These are phyloP conservation scores for Xylaria telfairii DNA, from an alignment of 495 filamentous ascomycete species.

Conservation along the genomic window DNA sequence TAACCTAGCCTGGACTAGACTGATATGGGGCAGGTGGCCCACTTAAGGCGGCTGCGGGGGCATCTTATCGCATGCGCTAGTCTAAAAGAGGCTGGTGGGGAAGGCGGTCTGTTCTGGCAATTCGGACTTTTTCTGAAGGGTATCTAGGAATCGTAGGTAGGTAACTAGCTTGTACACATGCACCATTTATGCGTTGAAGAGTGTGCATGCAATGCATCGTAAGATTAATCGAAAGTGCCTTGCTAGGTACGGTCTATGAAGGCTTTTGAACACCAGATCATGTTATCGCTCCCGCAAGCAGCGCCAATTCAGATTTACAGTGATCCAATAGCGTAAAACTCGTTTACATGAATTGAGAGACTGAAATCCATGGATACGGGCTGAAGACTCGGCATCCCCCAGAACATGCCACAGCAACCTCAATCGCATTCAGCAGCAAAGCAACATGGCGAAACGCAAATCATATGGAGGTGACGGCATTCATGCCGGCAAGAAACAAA, in stretches of 20 bases:
- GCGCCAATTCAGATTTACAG: neutral
- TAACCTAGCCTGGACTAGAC: neutral
- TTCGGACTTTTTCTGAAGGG: conserved; percentile 35
- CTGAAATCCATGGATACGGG: neutral
- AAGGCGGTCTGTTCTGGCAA: conserved; percentile 38
- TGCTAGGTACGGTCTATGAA: neutral
- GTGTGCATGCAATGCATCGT: neutral
- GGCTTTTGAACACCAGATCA: neutral
- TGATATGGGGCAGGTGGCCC: neutral
- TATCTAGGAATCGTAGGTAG: neutral
- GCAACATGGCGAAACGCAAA: conserved; percentile 50
- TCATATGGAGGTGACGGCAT: conserved; percentile 41
- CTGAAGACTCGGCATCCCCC: neutral
- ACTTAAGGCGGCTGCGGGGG: neutral
- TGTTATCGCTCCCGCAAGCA: neutral
- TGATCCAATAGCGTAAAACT: neutral
- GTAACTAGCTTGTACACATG: too few relatives aligned
- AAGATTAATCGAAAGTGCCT: neutral
- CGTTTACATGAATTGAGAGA: neutral
- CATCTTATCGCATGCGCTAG: conserved; percentile 26
- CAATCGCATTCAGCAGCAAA: conserved; percentile 19
- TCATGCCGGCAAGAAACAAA: conserved; percentile 38
- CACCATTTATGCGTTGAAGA: neutral
- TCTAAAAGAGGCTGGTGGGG: conserved; percentile 12
- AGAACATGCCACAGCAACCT: conserved; percentile 33